Evolutionary conservation across 306 rosid species (phyloP).

Genomic region (Canavalia gladiata): DNA sequence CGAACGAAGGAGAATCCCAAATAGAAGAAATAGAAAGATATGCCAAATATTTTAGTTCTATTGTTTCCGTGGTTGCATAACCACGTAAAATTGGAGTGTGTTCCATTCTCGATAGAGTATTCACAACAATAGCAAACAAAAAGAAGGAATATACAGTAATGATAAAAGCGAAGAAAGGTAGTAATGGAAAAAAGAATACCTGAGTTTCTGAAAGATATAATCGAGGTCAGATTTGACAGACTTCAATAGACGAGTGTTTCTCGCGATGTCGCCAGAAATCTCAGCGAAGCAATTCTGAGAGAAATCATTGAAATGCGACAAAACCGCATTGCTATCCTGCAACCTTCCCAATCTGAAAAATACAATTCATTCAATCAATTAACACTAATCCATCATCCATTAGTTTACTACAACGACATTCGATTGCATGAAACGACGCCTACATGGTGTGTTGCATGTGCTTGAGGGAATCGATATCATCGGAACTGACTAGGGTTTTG

Average conservation of each 20-base stretch:
- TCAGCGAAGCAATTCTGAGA: constrained; percentile 80
- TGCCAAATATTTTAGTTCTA: no score
- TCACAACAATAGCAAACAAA: no score
- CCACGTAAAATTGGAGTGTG: no score
- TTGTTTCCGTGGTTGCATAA: no score
- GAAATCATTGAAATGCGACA: constrained; percentile 88
- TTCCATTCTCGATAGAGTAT: no score
- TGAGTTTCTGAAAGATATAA: constrained; percentile 85
- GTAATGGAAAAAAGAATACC: constrained; percentile 53
- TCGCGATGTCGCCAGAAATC: constrained; percentile 74
- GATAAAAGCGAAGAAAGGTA: not conserved
- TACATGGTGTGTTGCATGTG: constrained; percentile 83
- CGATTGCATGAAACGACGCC: not conserved
- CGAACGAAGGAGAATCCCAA: no score
- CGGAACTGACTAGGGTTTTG: constrained; percentile 74
- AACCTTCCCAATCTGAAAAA: constrained; percentile 88
- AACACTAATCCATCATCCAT: not conserved
- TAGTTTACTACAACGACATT: not conserved
- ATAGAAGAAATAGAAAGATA: no score
- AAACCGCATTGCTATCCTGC: constrained; percentile 92
- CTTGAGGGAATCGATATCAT: constrained; percentile 73
- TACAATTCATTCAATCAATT: not conserved
- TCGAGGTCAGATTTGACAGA: constrained; percentile 93
- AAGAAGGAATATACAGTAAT: not conserved
- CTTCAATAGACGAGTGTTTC: constrained; percentile 69